These are phyloP conservation scores for Dioscorea zingiberensis DNA, from an alignment of 106 monocot species.

Conservation along the genomic window DNA sequence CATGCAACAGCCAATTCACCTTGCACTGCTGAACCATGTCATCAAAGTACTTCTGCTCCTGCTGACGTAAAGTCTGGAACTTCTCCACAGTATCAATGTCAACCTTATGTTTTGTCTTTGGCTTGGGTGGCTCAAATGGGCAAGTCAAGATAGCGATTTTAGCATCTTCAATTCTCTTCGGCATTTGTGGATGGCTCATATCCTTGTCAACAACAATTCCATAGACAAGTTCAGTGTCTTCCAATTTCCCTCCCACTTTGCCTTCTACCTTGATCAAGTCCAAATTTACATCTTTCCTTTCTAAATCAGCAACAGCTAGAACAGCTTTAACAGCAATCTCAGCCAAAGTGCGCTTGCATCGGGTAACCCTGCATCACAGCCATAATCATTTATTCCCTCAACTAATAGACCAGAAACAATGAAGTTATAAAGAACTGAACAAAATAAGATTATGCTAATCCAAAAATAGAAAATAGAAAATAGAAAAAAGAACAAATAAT, in stretches of 20 bases:
- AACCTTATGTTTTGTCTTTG: constrained; percentile 99
- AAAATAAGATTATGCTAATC: too few species aligned
- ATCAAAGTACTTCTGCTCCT: constrained; percentile 91
- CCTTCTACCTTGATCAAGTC: constrained; percentile 98
- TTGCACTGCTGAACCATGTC: constrained; percentile 99
- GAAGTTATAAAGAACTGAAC: too few species aligned
- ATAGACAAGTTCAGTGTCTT: constrained; percentile 84
- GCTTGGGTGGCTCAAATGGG: constrained; percentile 98
- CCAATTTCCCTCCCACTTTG: constrained; percentile 91
- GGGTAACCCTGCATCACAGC: constrained; percentile 65
- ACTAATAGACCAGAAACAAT: too few species aligned
- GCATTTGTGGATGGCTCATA: constrained; percentile 99
- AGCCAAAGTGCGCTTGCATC: constrained; percentile 68
- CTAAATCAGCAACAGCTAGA: constrained; percentile 90
- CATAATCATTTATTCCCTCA: background rate
- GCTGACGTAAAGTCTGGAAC: constrained; percentile 78
- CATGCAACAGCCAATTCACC: constrained; percentile 21
- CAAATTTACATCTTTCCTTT: constrained; percentile 92
- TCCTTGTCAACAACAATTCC: constrained; percentile 96
- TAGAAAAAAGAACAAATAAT: too few species aligned
- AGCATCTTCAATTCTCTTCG: constrained; percentile 87
- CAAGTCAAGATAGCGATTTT: constrained; percentile 97
- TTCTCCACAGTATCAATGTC: constrained; percentile 99
- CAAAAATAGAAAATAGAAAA: too few species aligned
- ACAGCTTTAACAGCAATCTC: constrained; percentile 97